Base-by-base conservation (phyloP, 2,329 filamentous ascomycete genomes). In the Colletotrichum sp. region DNA sequence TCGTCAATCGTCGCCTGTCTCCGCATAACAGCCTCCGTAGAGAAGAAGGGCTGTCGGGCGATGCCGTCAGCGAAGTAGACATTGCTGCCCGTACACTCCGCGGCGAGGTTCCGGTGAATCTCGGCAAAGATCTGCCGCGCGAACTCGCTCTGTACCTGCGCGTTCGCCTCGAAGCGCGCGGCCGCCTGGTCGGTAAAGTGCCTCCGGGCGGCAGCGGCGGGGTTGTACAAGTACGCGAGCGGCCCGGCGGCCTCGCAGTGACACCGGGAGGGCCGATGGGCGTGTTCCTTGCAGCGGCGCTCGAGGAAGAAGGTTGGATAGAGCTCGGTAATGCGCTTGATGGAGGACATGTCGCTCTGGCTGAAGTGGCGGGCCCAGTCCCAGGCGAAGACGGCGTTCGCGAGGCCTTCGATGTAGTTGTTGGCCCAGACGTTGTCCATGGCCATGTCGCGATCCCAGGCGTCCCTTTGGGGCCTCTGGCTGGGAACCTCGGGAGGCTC, bases 231-330 rank as follows among this genome's bases (percentile, higher is more conserved):
- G 36, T 68, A 78, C 15, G 28, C 28, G 15, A 68, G 52, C 30
- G 76, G 66, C 16, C 68, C 64, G 72, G 68, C 67, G 28, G 77
- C 69, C 52, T 76, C 75, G 72, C 77, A 78, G 3, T 32, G n/a
- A 67, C 77, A 78, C 11, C 16, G 25, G 11, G 67, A 55, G 19
- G 63, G 48, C 19, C 60, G 27, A 15, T 78, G 77, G 55, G 52
- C 57, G 25, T 73, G 15, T 52, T 77, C 72, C 66, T 78, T 78
- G 69, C 77, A 78, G 32, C 67, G 67, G 7, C 68, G 59, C 68
- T 78, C 77, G 27, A 66, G 55, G 61, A 66, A 76, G 22, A 76
- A 63, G 30, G 66, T 25, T 25, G 59, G 72, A 15, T 66, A 71
- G 48, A 68, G 34, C 25, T 67, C 44, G n/a, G 27, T 15, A 36